Evolutionary conservation across 768 basidiomycete species (phyloP), one percentile per base, ranked within the genome.

Genomic region (Hemileccinum rubropunctum): DNA sequence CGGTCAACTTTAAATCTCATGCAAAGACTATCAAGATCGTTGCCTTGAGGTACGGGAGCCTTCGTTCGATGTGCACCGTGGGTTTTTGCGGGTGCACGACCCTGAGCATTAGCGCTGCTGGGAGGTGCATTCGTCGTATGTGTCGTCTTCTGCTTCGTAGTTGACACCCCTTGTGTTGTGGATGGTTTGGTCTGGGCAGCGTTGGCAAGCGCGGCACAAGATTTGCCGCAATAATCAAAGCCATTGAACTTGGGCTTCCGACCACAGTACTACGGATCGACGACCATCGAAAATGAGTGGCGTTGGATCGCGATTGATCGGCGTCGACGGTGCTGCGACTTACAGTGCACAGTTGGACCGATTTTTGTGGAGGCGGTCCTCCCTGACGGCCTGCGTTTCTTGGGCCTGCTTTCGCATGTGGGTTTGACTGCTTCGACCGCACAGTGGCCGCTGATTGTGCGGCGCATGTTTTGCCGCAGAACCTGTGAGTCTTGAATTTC

Each of bases 151-250:
- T 56, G 66, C 34, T 59, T 68, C 20, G 52, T 46, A 20, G 51
- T 34, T 8, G 57, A 5, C 23, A 27, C 37, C 39, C 45, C 51
- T 34, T 66, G 57, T 2, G 44, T 27, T 37, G 51, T 32, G 12
- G 55, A 39, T 45, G 44, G 62, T 45, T 55, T 63, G 36, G 42
- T 38, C 30, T 52, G 66, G 12, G 35, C 45, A 11, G 67, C 59
- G 27, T 65, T 67, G 5, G 80, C 81, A n/a, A 70, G 57, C 1
- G 75, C 68, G 10, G 82, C 83, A 60, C 84, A 85, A 35, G 76
- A 78, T 74, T 82, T 84, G 39, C 82, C 78, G 51, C 84, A 86
- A 62, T 75, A 85, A 46, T 83, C 77, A 58, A 79, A 80, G 56
- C 72, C 73, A 49, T 71, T 76, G 68, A 75, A 81, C 65, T 82